Evolutionary conservation across 805 yeast species (phyloP), one percentile per base, ranked within the genome.

Genomic region (Saitoella complicata): DNA sequence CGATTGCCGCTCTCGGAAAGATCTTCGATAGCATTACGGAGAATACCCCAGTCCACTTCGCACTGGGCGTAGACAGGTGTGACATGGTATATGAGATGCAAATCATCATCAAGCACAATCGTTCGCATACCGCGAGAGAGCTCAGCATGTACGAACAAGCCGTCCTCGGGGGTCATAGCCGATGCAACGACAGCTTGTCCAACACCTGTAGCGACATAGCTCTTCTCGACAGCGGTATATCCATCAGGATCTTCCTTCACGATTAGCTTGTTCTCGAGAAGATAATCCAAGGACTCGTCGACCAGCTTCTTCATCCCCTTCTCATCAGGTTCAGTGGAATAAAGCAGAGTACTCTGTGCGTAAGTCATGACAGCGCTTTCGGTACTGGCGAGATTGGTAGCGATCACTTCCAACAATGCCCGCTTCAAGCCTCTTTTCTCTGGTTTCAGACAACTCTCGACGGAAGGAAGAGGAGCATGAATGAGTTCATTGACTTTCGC

Each of bases 51-150:
- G 21, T 21, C 21, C 21, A 21, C 21, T 21, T 21, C 21, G 21
- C 21, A 21, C 21, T 21, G 21, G 21, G 21, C 32, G 21, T 43
- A 43, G 6, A 41, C 33, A 21, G 45, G 44, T 5, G 45, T 43
- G n/a, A 43, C 44, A 31, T 40, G 44, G 13, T 43, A 43, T 10
- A 43, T 39, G 10, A 43, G 35, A 40, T 43, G 45, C n/a, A 43
- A 40, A 43, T 43, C 45, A 10, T 43, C 45, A 13, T 38, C 45
- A n/a, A 43, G 21, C 9, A 39, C 44, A 40, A 43, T 38, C n/a
- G 29, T 13, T 13, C 36, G 32, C 34, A 43, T 30, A 2, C 43
- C 33, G 30, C 36, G 29, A 13, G 37, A 30, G 11, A 43, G n/a
- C 38, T 43, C 44, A 5, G n/a, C 29, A 7, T 43, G 12, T 12